A percentile compares a stretch with the other conserved stretches of the same genome.
phyloP scores from a whole-genome alignment of 73 alveolate species.

The Stentor coeruleus region DNA sequence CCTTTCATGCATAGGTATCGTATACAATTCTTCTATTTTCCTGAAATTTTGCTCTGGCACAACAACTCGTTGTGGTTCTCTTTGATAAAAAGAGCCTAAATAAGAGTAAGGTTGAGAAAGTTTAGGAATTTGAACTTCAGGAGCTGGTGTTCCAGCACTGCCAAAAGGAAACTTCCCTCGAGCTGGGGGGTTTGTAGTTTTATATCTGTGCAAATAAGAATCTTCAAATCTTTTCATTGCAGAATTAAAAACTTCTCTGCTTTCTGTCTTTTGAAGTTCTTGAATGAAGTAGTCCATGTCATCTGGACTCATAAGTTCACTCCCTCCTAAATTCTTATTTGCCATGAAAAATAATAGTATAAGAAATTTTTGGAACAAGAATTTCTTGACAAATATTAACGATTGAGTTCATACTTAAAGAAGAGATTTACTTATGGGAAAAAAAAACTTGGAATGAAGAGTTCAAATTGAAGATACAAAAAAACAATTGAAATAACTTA shows the following conservation, averaged over 20 bases:
- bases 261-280: background rate
- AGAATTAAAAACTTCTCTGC: background rate
- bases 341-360: no score
- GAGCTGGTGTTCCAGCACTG: background rate
- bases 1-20: background rate
- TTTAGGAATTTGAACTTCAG: background rate
- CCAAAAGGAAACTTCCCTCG: conserved; percentile 9
- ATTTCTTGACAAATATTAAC: no score
- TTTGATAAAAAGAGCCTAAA: background rate
- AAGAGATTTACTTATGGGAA: no score
- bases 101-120: background rate
- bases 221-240: conserved; percentile 3
- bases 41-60: background rate
- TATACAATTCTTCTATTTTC: background rate
- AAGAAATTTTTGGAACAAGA: no score
- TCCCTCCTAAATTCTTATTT: no score
- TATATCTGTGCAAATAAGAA: background rate
- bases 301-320: no score
- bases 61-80: background rate
- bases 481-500: no score
- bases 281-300: background rate
- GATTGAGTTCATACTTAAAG: no score
- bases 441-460: no score
- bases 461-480: no score
- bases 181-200: background rate